Base-by-base conservation (phyloP, 2,329 filamentous ascomycete genomes). In the Aspergillus piperis region DNA sequence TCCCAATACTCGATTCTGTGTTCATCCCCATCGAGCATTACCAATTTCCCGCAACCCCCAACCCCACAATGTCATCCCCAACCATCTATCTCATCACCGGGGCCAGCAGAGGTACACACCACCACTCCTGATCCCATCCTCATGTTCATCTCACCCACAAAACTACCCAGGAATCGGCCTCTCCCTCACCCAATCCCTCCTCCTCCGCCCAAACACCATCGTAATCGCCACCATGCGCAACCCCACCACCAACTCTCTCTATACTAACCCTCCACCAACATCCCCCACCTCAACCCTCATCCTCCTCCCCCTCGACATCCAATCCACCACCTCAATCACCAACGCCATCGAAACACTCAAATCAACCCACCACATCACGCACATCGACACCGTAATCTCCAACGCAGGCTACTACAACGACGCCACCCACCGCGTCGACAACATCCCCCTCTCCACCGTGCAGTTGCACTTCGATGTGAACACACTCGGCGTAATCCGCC, bases 31-130 rank as follows among this genome's bases (percentile, higher is more conserved):
- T 30, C 15, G 8, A 10, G 2, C 23, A 17, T 27, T 5, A 44
- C 15, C n/a, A 49, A 11, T 25, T 10, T 8, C 27, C 8, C 47
- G 15, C 23, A 13, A 11, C 15, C 23, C n/a, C 25, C 15, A n/a
- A n/a, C n/a, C 47, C 15, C 47, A 50, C 47, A 27, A 50, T 50
- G 47, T 17, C 47, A 17, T 30, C 47, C 3, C 47, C 27, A 23
- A 55, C 53, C 23, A 21, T 47, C 39, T 55, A 55, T n/a, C 53
- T 55, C 39, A 55, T 55, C 11, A 55, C 53, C 10, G 53, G 53
- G 11, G 53, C 53, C 25, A 47, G 39, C 19, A 39, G 30, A 55
- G 53, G 53, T 55, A 30, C 5, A 7, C 19, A 19, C 30, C 2
- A 36, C 32, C 11, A 13, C 3, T 13, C 13, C n/a, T 21, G 5